Conservation (phyloP, 345 rosid genomes). For the Camelina neglecta region DNA sequence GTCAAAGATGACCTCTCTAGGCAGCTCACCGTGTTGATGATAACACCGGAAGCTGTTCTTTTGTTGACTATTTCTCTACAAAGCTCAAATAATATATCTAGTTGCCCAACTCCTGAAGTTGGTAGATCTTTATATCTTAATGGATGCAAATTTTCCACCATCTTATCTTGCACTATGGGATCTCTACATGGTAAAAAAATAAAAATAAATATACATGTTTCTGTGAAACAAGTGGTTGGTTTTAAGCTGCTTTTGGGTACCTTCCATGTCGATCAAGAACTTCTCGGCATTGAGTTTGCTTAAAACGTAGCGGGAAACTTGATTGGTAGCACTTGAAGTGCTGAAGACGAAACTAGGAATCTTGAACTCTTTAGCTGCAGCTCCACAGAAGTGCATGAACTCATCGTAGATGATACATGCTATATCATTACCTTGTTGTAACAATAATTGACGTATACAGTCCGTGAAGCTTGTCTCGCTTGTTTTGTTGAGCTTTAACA, state of each 20-base stretch:
- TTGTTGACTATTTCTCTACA: conserved; percentile 3
- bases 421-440: background rate
- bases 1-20: conserved; percentile 20
- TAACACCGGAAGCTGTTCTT: conserved; percentile 33
- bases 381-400: conserved; percentile 32
- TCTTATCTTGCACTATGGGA: conserved; percentile 10
- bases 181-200: conserved; percentile 17
- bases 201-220: background rate
- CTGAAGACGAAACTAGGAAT: conserved; percentile 31
- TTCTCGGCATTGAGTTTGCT: conserved; percentile 20
- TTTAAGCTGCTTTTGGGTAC: conserved; percentile 1
- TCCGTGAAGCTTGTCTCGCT: background rate
- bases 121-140: conserved; percentile 38
- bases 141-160: conserved; percentile 31
- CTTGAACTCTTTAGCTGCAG: conserved; percentile 32
- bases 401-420: conserved; percentile 53
- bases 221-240: background rate
- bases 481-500: background rate
- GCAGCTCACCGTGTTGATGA: conserved; percentile 32
- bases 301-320: conserved; percentile 14
- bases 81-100: background rate
- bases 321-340: conserved; percentile 37
- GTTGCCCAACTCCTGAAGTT: background rate
- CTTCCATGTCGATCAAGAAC: conserved; percentile 38
- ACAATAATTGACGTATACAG: background rate